Evolutionary conservation across 495 filamentous ascomycete genomes (phyloP), one percentile per base, ranked within the genome.

Genomic region (Annulohypoxylon bovei): DNA sequence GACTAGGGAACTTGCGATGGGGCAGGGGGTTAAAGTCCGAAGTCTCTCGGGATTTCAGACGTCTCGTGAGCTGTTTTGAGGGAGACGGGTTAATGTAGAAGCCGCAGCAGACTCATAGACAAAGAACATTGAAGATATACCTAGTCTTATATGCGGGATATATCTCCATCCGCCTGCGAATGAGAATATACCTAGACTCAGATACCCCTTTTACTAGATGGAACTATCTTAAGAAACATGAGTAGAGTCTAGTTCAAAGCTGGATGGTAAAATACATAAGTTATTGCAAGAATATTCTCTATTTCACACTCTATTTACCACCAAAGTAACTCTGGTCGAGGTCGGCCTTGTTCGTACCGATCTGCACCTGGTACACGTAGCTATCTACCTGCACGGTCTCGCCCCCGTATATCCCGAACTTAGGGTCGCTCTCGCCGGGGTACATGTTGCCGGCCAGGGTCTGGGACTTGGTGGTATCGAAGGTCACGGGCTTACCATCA

Each of bases 401-500:
- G 39, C 67, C 67, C 6, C 70, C 70, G 23, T 68, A 72, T 2
- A 72, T 64, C 3, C 70, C 70, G 18, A 72, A 68, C 47, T 72
- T 72, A 0, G 70, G 65, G 3, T 71, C 68, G 25, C 56, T 65
- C 40, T 69, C 22, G 18, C 60, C 54, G 1, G 70, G 65, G 16
- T 25, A 65, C 55, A 69, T 65, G 25, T 72, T 72, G 16, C 70
- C 70, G 8, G 54, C 49, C 8, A 72, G 20, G 14, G n/a, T 40
- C 60, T 64, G 54, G 12, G 70, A 65, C 55, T 69, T 64, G 9
- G 59, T 50, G 6, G 68, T 65, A 20, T 56, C 60, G 25, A 72
- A 68, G 2, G 65, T 72, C 5, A 65, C 60, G 1, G 66, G 70
- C 59, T 60, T 72, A 40, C 70, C 65, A 12, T 72, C 33, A 25